Evolutionary conservation across 2,329 filamentous ascomycete species (phyloP).

Genomic region (Aureobasidium sp.): DNA sequence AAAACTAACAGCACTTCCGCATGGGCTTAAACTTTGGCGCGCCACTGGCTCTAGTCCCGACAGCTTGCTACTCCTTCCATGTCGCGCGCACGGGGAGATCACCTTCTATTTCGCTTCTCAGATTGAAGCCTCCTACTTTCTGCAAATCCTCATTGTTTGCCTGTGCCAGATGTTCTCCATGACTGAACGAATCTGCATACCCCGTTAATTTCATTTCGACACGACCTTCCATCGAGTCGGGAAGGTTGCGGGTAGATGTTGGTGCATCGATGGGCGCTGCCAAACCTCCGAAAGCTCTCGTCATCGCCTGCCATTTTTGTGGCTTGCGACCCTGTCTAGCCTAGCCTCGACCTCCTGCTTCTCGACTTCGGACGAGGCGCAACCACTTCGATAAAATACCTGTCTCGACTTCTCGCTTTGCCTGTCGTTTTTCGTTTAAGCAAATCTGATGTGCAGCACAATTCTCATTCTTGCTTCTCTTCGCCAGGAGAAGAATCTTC

Average conservation of each 20-base stretch:
- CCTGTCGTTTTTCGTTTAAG: not conserved
- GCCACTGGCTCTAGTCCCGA: slow-evolving; percentile 9
- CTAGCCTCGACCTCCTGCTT: not conserved
- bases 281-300: slow-evolving; percentile 7
- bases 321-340: slow-evolving; percentile 7
- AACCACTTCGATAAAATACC: not conserved
- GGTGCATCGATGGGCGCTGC: slow-evolving; percentile 5
- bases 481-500: not conserved
- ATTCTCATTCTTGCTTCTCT: not conserved
- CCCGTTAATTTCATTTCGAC: not conserved
- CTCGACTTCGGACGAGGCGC: not conserved
- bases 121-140: not conserved
- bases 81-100: slow-evolving; percentile 1
- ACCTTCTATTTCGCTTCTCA: slow-evolving; percentile 6
- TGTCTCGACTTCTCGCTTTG: not conserved
- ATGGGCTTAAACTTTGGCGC: slow-evolving; percentile 11
- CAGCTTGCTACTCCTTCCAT: slow-evolving; percentile 15
- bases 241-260: slow-evolving; percentile 5
- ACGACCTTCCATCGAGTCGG: not conserved
- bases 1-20: slow-evolving; percentile 4
- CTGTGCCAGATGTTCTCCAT: not conserved
- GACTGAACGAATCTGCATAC: not conserved
- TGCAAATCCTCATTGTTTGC: not conserved
- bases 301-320: slow-evolving; percentile 12
- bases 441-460: not conserved